Conservation (phyloP, 2,329 filamentous ascomycete species). For the Paecilomyces variotii region DNA sequence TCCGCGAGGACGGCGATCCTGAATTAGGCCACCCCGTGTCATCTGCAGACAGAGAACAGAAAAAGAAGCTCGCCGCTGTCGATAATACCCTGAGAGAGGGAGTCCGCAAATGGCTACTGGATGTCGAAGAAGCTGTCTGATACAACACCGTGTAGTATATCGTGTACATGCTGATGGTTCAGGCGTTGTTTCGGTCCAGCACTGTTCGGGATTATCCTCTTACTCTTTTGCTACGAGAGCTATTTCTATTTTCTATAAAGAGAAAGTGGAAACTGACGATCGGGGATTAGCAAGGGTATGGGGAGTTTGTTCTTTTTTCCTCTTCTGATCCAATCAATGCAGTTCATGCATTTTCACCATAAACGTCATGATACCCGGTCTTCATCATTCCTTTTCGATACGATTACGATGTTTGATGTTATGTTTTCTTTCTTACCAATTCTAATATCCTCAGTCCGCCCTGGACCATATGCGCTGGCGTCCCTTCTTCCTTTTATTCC, state of each 20-base stretch:
- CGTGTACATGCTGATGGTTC: background rate
- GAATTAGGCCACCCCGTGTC: constrained; percentile 18
- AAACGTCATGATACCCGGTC: constrained; percentile 19
- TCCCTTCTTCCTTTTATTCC: background rate
- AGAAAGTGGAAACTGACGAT: background rate
- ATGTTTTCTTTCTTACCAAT: background rate
- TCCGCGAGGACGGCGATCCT: constrained; percentile 30
- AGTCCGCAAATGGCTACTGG: constrained; percentile 47
- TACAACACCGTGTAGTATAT: background rate
- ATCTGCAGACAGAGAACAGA: constrained; percentile 23
- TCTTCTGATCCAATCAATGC: constrained; percentile 3
- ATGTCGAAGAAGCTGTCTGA: constrained; percentile 39
- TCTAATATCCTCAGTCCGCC: background rate
- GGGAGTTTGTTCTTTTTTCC: constrained; percentile 6
- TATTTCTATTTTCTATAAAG: background rate
- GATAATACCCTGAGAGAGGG: constrained; percentile 51
- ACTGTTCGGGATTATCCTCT: background rate
- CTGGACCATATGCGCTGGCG: background rate
- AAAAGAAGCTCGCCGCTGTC: constrained; percentile 21
- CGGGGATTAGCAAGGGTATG: background rate
- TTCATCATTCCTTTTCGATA: background rate
- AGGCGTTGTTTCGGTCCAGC: background rate
- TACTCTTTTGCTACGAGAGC: background rate
- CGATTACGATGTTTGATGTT: background rate
- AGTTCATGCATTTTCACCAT: background rate